These are phyloP conservation scores for Lichtheimia corymbifera DNA, from an alignment of 371 early-diverging fungal genomes.

Conservation along the genomic window DNA sequence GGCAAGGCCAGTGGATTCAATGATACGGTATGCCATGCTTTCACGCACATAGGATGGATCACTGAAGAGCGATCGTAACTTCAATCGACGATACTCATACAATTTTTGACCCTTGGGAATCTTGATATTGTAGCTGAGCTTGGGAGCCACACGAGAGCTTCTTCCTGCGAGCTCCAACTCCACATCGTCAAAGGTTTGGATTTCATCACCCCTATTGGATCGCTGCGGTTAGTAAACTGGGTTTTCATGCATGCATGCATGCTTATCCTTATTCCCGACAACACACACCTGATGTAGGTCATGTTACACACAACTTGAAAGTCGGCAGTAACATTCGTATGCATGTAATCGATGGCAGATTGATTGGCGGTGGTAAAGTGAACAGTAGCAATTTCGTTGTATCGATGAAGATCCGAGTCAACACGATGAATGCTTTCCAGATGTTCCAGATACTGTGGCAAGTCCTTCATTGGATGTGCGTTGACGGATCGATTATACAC, in stretches of 20 bases:
- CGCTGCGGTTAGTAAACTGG: not conserved
- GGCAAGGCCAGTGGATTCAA: conserved; percentile 16
- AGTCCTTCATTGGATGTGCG: not conserved
- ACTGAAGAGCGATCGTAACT: conserved; percentile 19
- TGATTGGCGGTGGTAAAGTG: conserved; percentile 17
- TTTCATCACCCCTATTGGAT: conserved; percentile 8
- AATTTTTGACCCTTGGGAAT: conserved; percentile 12
- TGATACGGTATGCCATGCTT: conserved; percentile 13
- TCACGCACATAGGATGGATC: conserved; percentile 32
- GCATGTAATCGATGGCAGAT: conserved; percentile 15
- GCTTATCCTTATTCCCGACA: not conserved
- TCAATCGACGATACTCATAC: conserved; percentile 15
- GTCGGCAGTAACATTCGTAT: conserved; percentile 8
- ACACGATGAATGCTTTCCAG: conserved; percentile 23
- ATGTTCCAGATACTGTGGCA: conserved; percentile 12
- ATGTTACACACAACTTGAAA: conserved; percentile 8
- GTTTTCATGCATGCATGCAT: too few species aligned
- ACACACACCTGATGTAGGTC: conserved; percentile 20
- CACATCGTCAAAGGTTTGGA: conserved; percentile 9
- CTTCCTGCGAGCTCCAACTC: conserved; percentile 21
- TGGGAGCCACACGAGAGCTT: conserved; percentile 13
- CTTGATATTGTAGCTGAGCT: conserved; percentile 28
- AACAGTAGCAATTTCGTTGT: conserved; percentile 21
- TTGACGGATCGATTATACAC: conserved; percentile 20
- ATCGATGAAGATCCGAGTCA: conserved; percentile 16